Base-by-base conservation (phyloP, 225 moss, liverwort and hornwort species). In the Physcomitrium patens region DNA sequence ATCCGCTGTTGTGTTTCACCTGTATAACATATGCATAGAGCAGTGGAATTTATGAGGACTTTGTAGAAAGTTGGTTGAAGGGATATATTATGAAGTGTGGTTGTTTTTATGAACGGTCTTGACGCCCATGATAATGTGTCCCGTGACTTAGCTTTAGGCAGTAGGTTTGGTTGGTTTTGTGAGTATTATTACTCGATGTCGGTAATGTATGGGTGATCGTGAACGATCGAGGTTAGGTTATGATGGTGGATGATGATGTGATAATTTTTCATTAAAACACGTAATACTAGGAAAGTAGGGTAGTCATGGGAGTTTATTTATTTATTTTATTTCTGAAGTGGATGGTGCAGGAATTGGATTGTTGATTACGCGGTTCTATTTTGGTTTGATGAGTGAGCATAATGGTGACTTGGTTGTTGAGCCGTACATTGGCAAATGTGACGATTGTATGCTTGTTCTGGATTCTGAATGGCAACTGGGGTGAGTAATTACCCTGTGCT, bases 291-390 rank as follows among this genome's bases (percentile, higher is more conserved):
- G 31, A 7, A 37, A 37, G 5, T 37, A 37, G 31, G 2, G 0
- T 37, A 37, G 2, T 43, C 43, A 24, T 53, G 63, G 8, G 45
- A 12, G 46, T 67, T 7, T 69, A 50, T 51, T 52, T 59, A 50
- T 67, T 7, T 69, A 50, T 51, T 52, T 59, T 55, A 53, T 75
- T 62, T 14, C 20, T 26, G 26, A 70, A 60, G 28, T 60, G 70
- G 60, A 10, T 27, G 47, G 12, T 15, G 54, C 5, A 37, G 7
- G 0, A 4, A 37, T 37, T 37, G 31, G 5, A 37, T 37, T 37
- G 31, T 37, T 37, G 24, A 24, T 24, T 24, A 24, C 24, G 24
- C 24, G 24, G 24, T 24, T 24, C 24, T n/a, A n/a, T n/a, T n/a
- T n/a, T 31, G 31, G 31, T 2, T 31, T 31, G 31, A 31, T 31